Conservation (phyloP, 345 rosid species). For the Mercurialis annua region DNA sequence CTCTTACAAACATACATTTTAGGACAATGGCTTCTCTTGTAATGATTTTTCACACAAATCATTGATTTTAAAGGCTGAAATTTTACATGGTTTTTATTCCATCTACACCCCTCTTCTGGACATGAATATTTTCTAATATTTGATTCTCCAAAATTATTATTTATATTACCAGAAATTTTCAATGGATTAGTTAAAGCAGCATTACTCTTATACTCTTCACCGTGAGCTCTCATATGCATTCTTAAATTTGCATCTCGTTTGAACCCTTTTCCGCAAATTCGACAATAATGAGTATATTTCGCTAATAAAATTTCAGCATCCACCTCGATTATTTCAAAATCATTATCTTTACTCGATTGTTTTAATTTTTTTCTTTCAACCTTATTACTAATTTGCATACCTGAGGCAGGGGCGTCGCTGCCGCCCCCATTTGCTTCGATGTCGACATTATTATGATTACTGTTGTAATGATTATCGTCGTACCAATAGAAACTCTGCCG, state of each 20-base stretch:
- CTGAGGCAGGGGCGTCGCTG: not conserved
- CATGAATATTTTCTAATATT: conserved; percentile 58
- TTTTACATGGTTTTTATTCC: conserved; percentile 77
- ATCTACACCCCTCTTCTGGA: conserved; percentile 77
- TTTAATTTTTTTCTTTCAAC: conserved; percentile 14
- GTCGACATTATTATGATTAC: not conserved
- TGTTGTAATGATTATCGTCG: conserved; percentile 14
- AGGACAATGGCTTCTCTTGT: conserved; percentile 92
- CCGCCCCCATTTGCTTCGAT: no score
- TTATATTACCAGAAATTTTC: conserved; percentile 26
- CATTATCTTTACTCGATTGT: conserved; percentile 1
- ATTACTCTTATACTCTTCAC: conserved; percentile 73
- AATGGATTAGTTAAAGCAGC: conserved; percentile 64
- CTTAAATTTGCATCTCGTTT: conserved; percentile 86
- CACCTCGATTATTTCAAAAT: conserved; percentile 52
- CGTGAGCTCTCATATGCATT: conserved; percentile 98
- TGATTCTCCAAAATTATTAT: not conserved
- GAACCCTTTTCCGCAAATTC: conserved; percentile 82
- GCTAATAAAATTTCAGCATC: conserved; percentile 63
- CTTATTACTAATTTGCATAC: conserved; percentile 8
- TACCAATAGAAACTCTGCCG: conserved; percentile 36
- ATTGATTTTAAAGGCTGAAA: conserved; percentile 89
- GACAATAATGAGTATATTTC: conserved; percentile 82
- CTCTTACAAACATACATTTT: conserved; percentile 86
- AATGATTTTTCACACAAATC: conserved; percentile 86